Evolutionary conservation across 805 yeast genomes (phyloP).

Genomic region (Hanseniaspora jakobsenii): DNA sequence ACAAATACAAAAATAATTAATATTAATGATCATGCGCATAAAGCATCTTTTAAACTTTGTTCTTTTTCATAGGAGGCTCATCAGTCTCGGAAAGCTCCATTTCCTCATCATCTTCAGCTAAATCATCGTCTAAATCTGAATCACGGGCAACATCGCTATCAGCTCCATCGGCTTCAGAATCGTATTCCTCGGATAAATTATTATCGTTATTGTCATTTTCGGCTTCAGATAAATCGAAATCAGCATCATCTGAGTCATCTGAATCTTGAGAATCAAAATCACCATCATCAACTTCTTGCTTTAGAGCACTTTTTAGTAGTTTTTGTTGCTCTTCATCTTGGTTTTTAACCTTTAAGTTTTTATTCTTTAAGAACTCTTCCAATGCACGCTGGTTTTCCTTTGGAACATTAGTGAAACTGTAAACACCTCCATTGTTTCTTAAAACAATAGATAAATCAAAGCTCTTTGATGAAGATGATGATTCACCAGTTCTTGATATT

Average conservation of each 20-base stretch:
- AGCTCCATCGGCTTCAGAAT: constrained; percentile 41
- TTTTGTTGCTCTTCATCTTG: constrained; percentile 83
- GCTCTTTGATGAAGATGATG: constrained; percentile 67
- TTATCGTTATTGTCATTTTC: constrained; percentile 42
- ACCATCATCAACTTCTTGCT: constrained; percentile 40
- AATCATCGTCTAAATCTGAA: constrained; percentile 19
- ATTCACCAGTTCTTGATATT: constrained; percentile 79
- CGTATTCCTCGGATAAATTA: constrained; percentile 77
- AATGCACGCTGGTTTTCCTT: constrained; percentile 77
- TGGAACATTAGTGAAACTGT: constrained; percentile 76
- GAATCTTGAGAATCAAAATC: constrained; percentile 49
- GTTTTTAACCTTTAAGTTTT: constrained; percentile 69
- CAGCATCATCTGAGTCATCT: constrained; percentile 72
- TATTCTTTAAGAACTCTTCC: constrained; percentile 63
- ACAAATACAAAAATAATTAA: too few relatives aligned
- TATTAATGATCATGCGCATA: too few relatives aligned
- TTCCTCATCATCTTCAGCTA: constrained; percentile 9
- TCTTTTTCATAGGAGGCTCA: constrained; percentile 14
- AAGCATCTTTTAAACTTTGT: too few relatives aligned
- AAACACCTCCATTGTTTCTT: constrained; percentile 53
- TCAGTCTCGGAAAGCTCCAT: constrained; percentile 6
- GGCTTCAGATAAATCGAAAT: constrained; percentile 48
- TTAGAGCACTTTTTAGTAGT: constrained; percentile 34
- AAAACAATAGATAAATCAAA: constrained; percentile 78
- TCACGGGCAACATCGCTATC: constrained; percentile 26